These are phyloP conservation scores for Diaporthe sp. DNA, from an alignment of 2,329 filamentous ascomycete species.

Conservation along the genomic window DNA sequence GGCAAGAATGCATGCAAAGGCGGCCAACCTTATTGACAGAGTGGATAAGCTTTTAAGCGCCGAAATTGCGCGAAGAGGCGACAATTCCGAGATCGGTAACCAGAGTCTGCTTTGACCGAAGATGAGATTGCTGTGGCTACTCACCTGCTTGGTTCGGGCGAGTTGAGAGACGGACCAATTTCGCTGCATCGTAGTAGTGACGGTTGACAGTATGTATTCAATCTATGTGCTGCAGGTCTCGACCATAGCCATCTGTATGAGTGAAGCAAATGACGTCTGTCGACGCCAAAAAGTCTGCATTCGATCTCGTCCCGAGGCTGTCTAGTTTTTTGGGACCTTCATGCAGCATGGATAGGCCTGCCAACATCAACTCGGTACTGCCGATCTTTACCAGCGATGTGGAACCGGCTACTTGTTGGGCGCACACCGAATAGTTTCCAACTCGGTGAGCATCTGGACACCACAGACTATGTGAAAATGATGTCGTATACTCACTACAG, in stretches of 20 bases:
- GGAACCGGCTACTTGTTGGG: not conserved
- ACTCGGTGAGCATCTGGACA: not conserved
- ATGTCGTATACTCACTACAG: not conserved
- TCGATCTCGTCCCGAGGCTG: not conserved
- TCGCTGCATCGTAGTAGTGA: not conserved
- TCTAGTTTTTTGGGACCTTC: not conserved
- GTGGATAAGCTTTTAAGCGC: constrained; percentile 2
- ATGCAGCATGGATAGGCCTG: not conserved
- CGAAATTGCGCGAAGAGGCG: not conserved
- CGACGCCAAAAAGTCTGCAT: constrained; percentile 10
- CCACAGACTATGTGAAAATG: too few species aligned
- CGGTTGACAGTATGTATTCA: not conserved
- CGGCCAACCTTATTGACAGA: not conserved
- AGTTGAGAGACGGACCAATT: constrained; percentile 6
- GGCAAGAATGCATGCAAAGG: not conserved
- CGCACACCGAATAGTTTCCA: not conserved
- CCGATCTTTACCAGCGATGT: not conserved
- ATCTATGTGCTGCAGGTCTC: not conserved
- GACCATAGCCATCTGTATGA: not conserved
- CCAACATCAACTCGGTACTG: not conserved
- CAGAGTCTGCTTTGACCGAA: not conserved
- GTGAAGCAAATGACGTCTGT: not conserved
- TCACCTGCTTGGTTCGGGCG: not conserved
- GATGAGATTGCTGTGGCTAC: not conserved
- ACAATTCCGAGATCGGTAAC: constrained; percentile 15